Base-by-base conservation (phyloP, 176 grass and related monocot species). In the Musa schizocarpa region DNA sequence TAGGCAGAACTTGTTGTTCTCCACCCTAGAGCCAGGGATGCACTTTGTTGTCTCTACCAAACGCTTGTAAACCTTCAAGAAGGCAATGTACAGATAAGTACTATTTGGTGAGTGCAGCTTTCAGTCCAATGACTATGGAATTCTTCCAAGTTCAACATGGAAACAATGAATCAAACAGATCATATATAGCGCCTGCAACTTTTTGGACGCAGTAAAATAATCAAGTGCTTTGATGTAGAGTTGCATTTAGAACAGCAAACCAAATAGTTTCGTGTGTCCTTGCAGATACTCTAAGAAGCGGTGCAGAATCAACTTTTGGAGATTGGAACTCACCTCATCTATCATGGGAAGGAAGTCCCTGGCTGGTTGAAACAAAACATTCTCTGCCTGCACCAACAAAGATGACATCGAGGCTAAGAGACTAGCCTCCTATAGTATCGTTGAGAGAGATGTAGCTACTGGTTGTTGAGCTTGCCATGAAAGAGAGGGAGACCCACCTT, bases 291-390 rank as follows among this genome's bases (percentile, higher is more conserved):
- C 4, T 34, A 43, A 43, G 4, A 43, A 43, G 34, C 4, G 34
- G 4, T 43, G 34, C 34, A 43, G 34, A 43, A 43, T 43, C 34
- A 43, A 43, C 34, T 43, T 43, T 43, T 43, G 34, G 23, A n/a
- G 50, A 29, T 56, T 25, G 51, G 9, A 50, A 17, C 55, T 79
- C 50, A 86, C 92, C 88, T 89, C 86, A 65, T 68, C 63, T 71
- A 92, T 92, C 86, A 92, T 73, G 9, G 91, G 88, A 27, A 89
- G 80, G 77, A 91, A 96, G 58, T 92, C 83, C 22, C 74, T n/a
- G 19, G 89, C 88, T 10, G 89, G 92, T 75, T 96, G 86, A 75
- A 84, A 95, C 3, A 96, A 84, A 83, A 96, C 77, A 63, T 75
- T 68, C 61, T 50, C 50, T 1, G 27, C 73, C 77, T 86, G 13